Percentiles rank a stretch among this genome's conserved stretches.
phyloP scores from a whole-genome alignment of 2,329 filamentous ascomycete genomes.

The Zymoseptoria ardabiliae region DNA sequence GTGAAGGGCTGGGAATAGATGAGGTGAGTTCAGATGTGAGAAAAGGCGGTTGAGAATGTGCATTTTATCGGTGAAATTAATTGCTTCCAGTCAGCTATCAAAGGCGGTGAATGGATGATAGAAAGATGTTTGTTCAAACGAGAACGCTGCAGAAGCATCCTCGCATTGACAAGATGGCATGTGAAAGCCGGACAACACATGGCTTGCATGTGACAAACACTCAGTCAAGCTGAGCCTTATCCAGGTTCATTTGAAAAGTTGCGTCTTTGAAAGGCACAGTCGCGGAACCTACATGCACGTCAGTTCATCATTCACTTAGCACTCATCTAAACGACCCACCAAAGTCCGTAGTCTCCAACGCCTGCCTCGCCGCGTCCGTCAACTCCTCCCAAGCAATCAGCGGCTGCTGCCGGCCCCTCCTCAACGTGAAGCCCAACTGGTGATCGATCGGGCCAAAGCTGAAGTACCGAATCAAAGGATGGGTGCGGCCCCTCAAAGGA shows the following conservation, averaged over 20 bases:
- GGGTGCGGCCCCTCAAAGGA: constrained; percentile 28
- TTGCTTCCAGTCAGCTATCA: neutral
- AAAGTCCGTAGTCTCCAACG: constrained; percentile 42
- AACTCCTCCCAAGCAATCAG: constrained; percentile 46
- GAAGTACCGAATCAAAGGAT: constrained; percentile 43
- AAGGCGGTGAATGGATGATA: neutral
- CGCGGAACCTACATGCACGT: constrained; percentile 21
- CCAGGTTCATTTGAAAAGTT: constrained; percentile 43
- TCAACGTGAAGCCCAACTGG: constrained; percentile 36
- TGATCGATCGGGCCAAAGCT: constrained; percentile 43
- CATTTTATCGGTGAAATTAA: neutral
- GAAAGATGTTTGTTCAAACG: neutral
- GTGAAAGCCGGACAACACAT: neutral
- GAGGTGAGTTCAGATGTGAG: neutral
- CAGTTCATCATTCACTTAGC: neutral
- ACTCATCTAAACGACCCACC: constrained; percentile 20
- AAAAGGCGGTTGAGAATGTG: neutral
- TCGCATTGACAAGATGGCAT: constrained; percentile 5
- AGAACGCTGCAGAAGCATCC: neutral
- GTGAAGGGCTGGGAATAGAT: neutral
- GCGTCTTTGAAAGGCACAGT: constrained; percentile 44
- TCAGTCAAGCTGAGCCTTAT: constrained; percentile 5
- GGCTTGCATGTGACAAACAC: neutral
- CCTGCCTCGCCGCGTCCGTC: constrained; percentile 35
- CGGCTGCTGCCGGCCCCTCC: constrained; percentile 30